Base-by-base conservation (phyloP, 768 basidiomycete species). In the Tricholoma flavovirens region DNA sequence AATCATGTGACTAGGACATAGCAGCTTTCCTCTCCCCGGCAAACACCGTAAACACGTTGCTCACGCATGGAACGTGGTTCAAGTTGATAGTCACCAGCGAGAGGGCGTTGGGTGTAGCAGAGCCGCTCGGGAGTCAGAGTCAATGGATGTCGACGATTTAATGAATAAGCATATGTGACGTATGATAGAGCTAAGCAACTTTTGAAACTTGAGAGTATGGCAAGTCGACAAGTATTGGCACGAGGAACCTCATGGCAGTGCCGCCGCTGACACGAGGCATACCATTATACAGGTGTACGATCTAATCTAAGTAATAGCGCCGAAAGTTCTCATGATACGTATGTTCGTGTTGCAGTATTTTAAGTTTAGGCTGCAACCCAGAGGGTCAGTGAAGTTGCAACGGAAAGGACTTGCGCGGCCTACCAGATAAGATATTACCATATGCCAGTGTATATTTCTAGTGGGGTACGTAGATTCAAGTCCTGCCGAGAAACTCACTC, bases 1-100 rank as follows among this genome's bases (percentile, higher is more conserved):
- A 19, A 51, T 63, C 67, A 69, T 56, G 62, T 70, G 70, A 66
- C 51, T 33, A 51, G 50, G 56, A 67, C 66, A 66, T 65, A 66
- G 65, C 60, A 65, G 65, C 48, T 30, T 36, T 35, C 21, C 12
- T 5, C 12, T 52, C 35, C 32, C 22, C 65, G 70, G 69, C 60
- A 59, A 58, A 60, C 56, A 56, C 63, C 68, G 66, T 53, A 48
- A 59, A 58, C 69, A 71, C 69, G 69, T 64, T 62, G 61, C 38
- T 50, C 46, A 6, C 12, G 11, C 21, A 5, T 7, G 40, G 6
- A 43, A 22, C 42, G 21, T 43, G 22, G 22, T 46, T 9, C 45
- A 15, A 45, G 43, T 14, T 21, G 11, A n/a, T n/a, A n/a, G n/a
- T n/a, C n/a, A n/a, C n/a, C n/a, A n/a, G n/a, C n/a, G n/a, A n/a